These are phyloP conservation scores for Saururus chinensis DNA, from an alignment of 164 flowering plant species.

Conservation along the genomic window DNA sequence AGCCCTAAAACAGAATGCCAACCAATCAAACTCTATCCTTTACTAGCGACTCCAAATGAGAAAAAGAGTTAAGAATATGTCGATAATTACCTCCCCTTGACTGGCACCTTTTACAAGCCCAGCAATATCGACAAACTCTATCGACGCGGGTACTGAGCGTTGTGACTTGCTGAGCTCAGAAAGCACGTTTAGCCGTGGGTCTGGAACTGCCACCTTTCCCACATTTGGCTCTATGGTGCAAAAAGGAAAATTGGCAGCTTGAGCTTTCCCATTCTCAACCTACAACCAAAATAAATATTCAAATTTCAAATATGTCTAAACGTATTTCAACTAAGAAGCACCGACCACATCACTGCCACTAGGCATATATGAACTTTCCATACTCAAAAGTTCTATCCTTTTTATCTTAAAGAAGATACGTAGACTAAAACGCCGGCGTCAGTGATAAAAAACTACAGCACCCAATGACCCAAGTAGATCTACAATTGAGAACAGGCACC, in stretches of 20 bases:
- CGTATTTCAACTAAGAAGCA: neutral
- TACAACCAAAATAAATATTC: constrained; percentile 11
- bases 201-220: constrained; percentile 94
- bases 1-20: constrained; percentile 32
- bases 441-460: too few relatives aligned
- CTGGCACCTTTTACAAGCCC: constrained; percentile 99
- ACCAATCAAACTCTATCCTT: neutral
- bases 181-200: constrained; percentile 73
- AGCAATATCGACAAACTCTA: constrained; percentile 98
- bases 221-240: constrained; percentile 99
- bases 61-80: neutral
- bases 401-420: too few relatives aligned
- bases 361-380: neutral
- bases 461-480: too few relatives aligned
- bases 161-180: constrained; percentile 86
- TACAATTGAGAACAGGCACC: too few relatives aligned
- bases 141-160: constrained; percentile 71
- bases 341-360: neutral
- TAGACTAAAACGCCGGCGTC: too few relatives aligned
- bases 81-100: constrained; percentile 77
- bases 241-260: constrained; percentile 98
- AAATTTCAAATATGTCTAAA: neutral
- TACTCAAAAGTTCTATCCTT: neutral
- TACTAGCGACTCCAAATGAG: neutral
- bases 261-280: constrained; percentile 99